Percentiles rank a stretch among this genome's conserved stretches.
Conservation (phyloP, 192 early-diverging fungal genomes). For the Backusella australiensis region DNA sequence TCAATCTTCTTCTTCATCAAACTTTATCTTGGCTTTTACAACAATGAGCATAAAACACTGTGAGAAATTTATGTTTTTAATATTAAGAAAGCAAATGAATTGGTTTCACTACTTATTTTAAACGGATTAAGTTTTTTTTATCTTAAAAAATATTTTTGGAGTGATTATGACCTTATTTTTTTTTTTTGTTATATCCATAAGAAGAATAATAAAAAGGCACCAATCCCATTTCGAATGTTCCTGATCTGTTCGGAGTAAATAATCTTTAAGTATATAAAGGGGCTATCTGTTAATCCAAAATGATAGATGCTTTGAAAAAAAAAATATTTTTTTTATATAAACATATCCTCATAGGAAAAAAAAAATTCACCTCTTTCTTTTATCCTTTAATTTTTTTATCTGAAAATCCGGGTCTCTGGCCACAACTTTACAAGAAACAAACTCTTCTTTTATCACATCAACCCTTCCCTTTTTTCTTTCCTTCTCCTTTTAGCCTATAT, state of each 20-base stretch:
- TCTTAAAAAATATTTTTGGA: neutral
- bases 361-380: neutral
- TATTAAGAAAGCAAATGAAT: neutral
- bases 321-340: too few species aligned
- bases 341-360: neutral
- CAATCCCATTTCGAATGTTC: neutral
- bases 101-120: neutral
- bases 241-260: neutral
- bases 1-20: slow-evolving; percentile 7
- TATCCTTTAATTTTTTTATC: neutral
- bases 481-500: neutral
- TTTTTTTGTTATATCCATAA: neutral
- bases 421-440: slow-evolving; percentile 7
- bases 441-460: neutral
- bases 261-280: neutral
- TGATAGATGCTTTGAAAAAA: neutral
- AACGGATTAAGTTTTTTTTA: neutral
- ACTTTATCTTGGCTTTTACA: neutral
- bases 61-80: neutral
- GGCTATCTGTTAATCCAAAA: neutral
- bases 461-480: neutral
- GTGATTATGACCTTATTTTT: neutral
- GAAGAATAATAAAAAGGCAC: neutral
- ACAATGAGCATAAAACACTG: neutral
- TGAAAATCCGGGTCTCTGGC: slow-evolving; percentile 30